Evolutionary conservation across 2,329 filamentous ascomycete genomes (phyloP), one percentile per base, ranked within the genome.

Genomic region (Colletotrichum nymphaeae): DNA sequence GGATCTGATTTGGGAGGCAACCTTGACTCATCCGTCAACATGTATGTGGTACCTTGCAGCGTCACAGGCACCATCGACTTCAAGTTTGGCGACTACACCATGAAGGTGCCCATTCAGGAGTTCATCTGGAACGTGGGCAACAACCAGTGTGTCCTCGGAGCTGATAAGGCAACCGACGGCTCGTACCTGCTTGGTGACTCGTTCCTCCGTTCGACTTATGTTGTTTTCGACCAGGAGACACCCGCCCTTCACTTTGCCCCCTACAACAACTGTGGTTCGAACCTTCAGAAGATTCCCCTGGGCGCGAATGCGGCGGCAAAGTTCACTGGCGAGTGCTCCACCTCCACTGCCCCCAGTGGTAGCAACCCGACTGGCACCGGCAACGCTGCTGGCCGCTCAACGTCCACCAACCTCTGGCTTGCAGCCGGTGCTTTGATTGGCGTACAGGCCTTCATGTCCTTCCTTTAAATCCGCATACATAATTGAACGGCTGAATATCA

Each of bases 11-110:
- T 90, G 8, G 85, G 84, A 67, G 86, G 88, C 52, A 79, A 83
- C 19, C 84, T 85, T 57, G 83, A 86, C 52, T 53, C 78, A 1
- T 76, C 81, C 32, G 77, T 83, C 4, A 85, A 84, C 9, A 84
- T 86, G 57, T 86, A 88, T 62, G 80, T 88, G 24, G 85, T 92
- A 16, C 85, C 87, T 24, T 88, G 87, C 75, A 75, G 82, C 55
- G 78, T 82, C 30, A 76, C 82, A 52, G 86, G 85, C 55, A 83
- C 80, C 0, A 76, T 89, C 67, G 83, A 87, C 77, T 89, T 87
- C 75, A 83, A 82, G 56, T 89, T 89, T 75, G 86, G 84, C 57
- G 82, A 84, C 35, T 79, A 79, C 30, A 77, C 78, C 26, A 85
- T 89, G 77, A 82, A 83, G 46, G 86, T 89, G 11, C 77, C 83